Base-by-base conservation (phyloP, 2,329 filamentous ascomycete genomes). In the Pseudogymnoascus sp. region DNA sequence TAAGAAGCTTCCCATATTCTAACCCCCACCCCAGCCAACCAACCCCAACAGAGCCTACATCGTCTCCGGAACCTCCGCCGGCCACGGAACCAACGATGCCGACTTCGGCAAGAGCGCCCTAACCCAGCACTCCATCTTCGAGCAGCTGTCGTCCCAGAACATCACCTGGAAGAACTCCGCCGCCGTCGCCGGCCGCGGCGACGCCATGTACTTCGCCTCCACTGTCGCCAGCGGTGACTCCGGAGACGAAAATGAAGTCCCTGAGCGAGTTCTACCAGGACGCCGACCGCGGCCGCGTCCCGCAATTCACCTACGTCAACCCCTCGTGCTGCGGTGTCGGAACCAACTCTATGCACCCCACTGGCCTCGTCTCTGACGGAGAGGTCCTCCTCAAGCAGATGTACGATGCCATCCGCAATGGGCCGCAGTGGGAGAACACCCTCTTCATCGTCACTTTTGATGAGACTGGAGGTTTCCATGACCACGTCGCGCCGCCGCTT, bases 41-140 rank as follows among this genome's bases (percentile, higher is more conserved):
- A 72, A 78, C 68, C 77, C 77, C 21, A 79, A 79, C 73, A 75
- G 66, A 60, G 71, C 69, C 62, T 71, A 65, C 65, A 64, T 74
- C 6, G 68, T 69, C 11, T 70, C 72, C 1, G 73, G 73, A 18
- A 74, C 68, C 60, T 70, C 70, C 1, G 63, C 67, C 6, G 72
- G 73, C 25, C 72, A 75, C 49, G 72, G 71, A 33, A 59, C 49
- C 5, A 74, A 75, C 63, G 70, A 72, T 59, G 66, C 28, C 70
- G 71, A 60, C 25, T 59, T 49, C 9, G n/a, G 43, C 41, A 52
- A 67, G 2, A 75, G 74, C 3, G n/a, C 12, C 5, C 68, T 74
- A 60, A 64, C 67, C 45, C 70, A 73, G 64, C 67, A 63, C 52
- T 71, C 71, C 63, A 75, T 79, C 67, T 79, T 79, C 71, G 72